Percentiles rank a stretch among this genome's conserved stretches.
Evolutionary conservation across 2,329 filamentous ascomycete genomes (phyloP).

Genomic region (Basipetospora chlamydospora): DNA sequence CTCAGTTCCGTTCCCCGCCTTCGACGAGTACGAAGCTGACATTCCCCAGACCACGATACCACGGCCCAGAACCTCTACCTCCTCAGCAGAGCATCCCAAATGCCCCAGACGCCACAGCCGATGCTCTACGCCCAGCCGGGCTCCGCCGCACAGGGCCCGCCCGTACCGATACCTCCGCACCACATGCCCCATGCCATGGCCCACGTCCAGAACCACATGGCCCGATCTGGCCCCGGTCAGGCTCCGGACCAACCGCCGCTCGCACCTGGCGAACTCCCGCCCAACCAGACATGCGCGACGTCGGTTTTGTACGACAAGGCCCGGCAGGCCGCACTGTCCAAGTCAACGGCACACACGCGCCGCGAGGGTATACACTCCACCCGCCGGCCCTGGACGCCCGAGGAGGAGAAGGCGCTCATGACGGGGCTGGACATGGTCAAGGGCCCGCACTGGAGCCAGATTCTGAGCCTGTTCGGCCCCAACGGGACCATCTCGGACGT

Average conservation of each 20-base stretch:
- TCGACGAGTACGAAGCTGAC: neutral
- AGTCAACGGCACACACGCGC: constrained; percentile 38
- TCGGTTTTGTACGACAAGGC: constrained; percentile 43
- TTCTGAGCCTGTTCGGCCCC: constrained; percentile 67
- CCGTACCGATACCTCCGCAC: neutral
- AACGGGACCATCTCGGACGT: constrained; percentile 70
- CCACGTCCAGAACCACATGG: neutral
- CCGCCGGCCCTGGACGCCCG: constrained; percentile 71
- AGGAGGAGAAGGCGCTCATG: constrained; percentile 85
- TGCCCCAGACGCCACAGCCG: constrained; percentile 1
- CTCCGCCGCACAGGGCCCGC: neutral
- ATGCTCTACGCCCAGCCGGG: neutral
- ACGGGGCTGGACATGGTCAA: constrained; percentile 76
- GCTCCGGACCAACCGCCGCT: neutral
- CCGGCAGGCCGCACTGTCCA: constrained; percentile 42
- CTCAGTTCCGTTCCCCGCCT: no score
- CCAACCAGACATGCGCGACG: constrained; percentile 41
- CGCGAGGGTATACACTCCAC: constrained; percentile 45
- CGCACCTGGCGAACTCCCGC: constrained; percentile 27
- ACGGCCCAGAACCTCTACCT: constrained; percentile 4
- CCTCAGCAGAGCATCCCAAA: constrained; percentile 1
- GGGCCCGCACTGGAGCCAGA: constrained; percentile 87
- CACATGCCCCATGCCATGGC: neutral
- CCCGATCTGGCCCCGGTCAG: neutral
- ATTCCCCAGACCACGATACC: neutral